These are phyloP conservation scores for Trametes villosa DNA, from an alignment of 768 basidiomycete species.

Conservation along the genomic window DNA sequence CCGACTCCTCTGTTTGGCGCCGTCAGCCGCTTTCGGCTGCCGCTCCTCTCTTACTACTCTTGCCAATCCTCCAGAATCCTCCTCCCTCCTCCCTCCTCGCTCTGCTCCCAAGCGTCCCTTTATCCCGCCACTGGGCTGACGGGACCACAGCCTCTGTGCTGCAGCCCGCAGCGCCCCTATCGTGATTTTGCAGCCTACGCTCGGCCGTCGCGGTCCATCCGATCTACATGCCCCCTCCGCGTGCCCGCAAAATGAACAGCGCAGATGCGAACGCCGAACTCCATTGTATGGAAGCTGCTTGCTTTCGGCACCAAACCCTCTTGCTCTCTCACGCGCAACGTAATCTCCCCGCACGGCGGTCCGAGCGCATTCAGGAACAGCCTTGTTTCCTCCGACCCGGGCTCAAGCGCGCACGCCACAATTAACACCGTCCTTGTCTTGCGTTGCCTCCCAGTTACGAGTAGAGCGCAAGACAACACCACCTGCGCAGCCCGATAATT, in stretches of 20 bases:
- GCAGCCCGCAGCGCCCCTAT: too few species aligned
- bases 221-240: slow-evolving; percentile 2
- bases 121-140: not conserved
- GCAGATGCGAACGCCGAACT: slow-evolving; percentile 3
- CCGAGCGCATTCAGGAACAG: slow-evolving; percentile 11
- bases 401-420: not conserved
- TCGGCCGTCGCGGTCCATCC: not conserved
- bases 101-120: not conserved
- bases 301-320: not conserved
- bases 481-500: not conserved
- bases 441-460: not conserved
- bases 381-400: slow-evolving; percentile 7
- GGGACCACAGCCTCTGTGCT: not conserved
- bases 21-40: slow-evolving; percentile 24
- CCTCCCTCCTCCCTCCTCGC: not conserved
- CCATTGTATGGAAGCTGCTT: slow-evolving; percentile 8
- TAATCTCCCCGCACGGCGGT: slow-evolving; percentile 4
- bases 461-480: not conserved
- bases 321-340: slow-evolving; percentile 5
- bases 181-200: not conserved
- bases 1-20: slow-evolving; percentile 20
- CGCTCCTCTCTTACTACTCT: slow-evolving; percentile 20
- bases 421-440: not conserved
- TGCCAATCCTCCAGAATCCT: not conserved
- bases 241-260: slow-evolving; percentile 11